Evolutionary conservation across 352 stramenopile species (phyloP).

Genomic region (Phytophthora fragariaefolia): DNA sequence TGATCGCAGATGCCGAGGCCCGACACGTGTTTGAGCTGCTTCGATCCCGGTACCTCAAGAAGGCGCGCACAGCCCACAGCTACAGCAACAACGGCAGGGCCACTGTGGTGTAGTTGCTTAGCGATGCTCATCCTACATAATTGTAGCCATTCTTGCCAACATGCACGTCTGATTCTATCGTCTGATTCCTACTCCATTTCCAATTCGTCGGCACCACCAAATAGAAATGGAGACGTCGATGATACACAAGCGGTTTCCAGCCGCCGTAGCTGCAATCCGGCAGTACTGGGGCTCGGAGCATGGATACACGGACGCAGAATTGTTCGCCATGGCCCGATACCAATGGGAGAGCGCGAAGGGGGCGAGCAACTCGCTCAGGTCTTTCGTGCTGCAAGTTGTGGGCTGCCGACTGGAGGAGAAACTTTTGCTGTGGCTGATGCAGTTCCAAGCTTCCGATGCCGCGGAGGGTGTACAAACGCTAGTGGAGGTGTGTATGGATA

Average conservation of each 20-base stretch:
- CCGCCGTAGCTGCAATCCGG: slow-evolving; percentile 10
- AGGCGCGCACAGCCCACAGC: slow-evolving; percentile 36
- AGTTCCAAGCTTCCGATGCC: slow-evolving; percentile 40
- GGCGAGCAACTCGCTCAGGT: background rate
- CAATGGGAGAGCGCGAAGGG: slow-evolving; percentile 23
- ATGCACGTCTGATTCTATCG: background rate
- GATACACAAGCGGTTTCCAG: slow-evolving; percentile 4
- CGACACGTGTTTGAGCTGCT: slow-evolving; percentile 60
- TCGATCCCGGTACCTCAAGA: slow-evolving; percentile 64
- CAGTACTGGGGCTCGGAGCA: slow-evolving; percentile 20
- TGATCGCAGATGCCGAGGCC: slow-evolving; percentile 54
- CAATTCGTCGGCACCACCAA: background rate
- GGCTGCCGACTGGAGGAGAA: slow-evolving; percentile 36
- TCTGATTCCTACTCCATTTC: background rate
- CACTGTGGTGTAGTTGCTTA: slow-evolving; percentile 29
- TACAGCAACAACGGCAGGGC: slow-evolving; percentile 23
- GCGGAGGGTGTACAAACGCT: slow-evolving; percentile 24
- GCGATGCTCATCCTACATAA: background rate
- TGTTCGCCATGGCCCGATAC: slow-evolving; percentile 23
- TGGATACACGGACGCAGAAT: slow-evolving; percentile 10
- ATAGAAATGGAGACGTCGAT: slow-evolving; percentile 5
- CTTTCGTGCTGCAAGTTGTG: slow-evolving; percentile 36
- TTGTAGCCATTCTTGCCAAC: background rate
- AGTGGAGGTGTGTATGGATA: slow-evolving; percentile 12
- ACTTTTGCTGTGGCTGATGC: slow-evolving; percentile 44